Base-by-base conservation (phyloP, 345 rosid species). In the Combretum micranthum region DNA sequence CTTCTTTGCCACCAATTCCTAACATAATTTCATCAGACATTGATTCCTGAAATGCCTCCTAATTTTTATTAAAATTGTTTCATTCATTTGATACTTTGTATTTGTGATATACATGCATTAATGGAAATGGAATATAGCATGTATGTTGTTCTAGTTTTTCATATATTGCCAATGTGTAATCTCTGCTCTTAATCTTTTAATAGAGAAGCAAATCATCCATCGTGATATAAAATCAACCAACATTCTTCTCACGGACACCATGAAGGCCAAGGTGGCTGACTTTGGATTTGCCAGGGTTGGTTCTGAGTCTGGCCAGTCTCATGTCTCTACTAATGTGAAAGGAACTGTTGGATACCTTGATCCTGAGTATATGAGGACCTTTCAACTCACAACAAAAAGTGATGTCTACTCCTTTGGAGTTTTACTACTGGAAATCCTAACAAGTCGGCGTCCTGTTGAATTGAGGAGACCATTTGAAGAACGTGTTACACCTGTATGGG, bases 191-290 rank as follows among this genome's bases (percentile, higher is more conserved):
- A 4, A 18, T 52, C 26, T 55, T 63, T 52, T 58, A 62, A 68
- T 72, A 93, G 99, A 84, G 70, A 93, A 80, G 65, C 96, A 82
- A 65, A 89, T 93, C 47, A 93, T 93, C 57, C 97, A 93, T 65
- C 83, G 99, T 62, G 99, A 89, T 53, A 85, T 89, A 68, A 89
- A 89, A 67, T 85, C 99, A 22, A 89, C 99, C 45, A 93, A 93
- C 78, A 85, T 93, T 68, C 92, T 93, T 65, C 71, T 93, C 53
- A 89, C 97, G 42, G 95, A 87, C 64, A 81, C 80, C 70, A 72
- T 93, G 97, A 81, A 92, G 78, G 96, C 97, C 57, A 93, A 93
- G 78, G 97, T 93, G 57, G 90, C 96, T 44, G 96, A 93, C 71
- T 93, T 89, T 52, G 99, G 99, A 44, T 93, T 93, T 64, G 99